Evolutionary conservation across 495 filamentous ascomycete species (phyloP), one percentile per base, ranked within the genome.

Genomic region (Usnea hakonensis): DNA sequence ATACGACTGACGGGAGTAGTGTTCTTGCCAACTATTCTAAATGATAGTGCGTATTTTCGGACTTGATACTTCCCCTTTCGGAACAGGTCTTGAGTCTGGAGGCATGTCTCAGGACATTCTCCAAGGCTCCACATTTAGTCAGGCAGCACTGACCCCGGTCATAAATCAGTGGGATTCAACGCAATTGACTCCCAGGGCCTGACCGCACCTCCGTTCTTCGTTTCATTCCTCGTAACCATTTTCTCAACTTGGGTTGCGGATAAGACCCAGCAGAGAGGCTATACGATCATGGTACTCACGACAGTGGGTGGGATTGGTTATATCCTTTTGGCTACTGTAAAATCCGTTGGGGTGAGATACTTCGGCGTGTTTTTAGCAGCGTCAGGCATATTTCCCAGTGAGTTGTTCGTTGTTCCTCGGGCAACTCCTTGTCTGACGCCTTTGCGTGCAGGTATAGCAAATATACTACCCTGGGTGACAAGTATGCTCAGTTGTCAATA

Each of bases 131-230:
- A n/a, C n/a, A n/a, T n/a, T n/a, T n/a, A n/a, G n/a, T n/a, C n/a
- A n/a, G n/a, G n/a, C n/a, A n/a, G n/a, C n/a, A n/a, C n/a, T n/a
- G n/a, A n/a, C n/a, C n/a, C n/a, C n/a, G n/a, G n/a, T n/a, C n/a
- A n/a, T n/a, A n/a, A n/a, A n/a, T n/a, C n/a, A n/a, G n/a, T 93
- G 87, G 90, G 90, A 17, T 92, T 87, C 73, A 83, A 79, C 11
- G 72, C 79, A 21, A 82, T 91, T 60, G 78, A 87, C 61, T 83
- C 90, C 3, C 91, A 96, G 71, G 90, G 88, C 1, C 84, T 95
- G 35, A 88, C 86, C 16, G 88, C 89, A 0, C 90, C 90, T 3
- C 89, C 90, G 0, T 95, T 89, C 74, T 86, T 95, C 64, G 74
- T 89, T 21, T 83, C 88, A 1, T 92, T 94, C 65, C 65, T 90